Base-by-base conservation (phyloP, 2,329 filamentous ascomycete genomes). In the Colletotrichum cordylinicola region DNA sequence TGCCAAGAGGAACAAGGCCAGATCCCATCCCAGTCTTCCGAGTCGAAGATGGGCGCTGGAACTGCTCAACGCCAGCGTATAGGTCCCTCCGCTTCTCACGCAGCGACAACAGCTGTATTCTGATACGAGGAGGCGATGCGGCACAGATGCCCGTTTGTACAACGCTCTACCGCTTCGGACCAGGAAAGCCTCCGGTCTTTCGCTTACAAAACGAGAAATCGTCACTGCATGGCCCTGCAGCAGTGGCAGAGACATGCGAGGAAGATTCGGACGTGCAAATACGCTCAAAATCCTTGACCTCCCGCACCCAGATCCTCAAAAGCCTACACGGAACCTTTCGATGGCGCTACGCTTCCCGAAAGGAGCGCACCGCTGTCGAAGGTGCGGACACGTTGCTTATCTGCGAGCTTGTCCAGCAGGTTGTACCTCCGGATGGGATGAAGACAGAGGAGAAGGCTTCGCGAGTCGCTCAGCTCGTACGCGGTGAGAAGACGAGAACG, bases 121-220 rank as follows among this genome's bases (percentile, higher is more conserved):
- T 91, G 64, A 81, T 89, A 6, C 82, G 88, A 43, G 86, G 84
- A 27, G 83, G 85, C 43, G 84, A 86, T 16, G 78, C 79, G 7
- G 67, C 75, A 2, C 68, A 77, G 27, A 62, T 68, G 52, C 72
- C 79, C 15, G 82, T 91, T n/a, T 88, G 86, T 77, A 84, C 81
- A 1, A 93, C 91, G 0, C 87, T 85, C 5, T 93, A 93, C 82
- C 88, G 87, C 77, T 92, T 89, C 79, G 91, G 91, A 0, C 90
- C 90, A 2, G 86, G 85, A 55, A 85, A 86, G 4, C 86, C 89
- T 8, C 91, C 91, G 4, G 81, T 86, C 58, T 82, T 93, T 29
- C 79, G 80, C 4, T 76, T 86, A n/a, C 27, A 52, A 27, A 71
- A 24, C 8, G 24, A 31, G 8, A 29, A 43, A 16, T 39, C 33